Conservation (phyloP, 352 stramenopile genomes). For the Globisporangium emineosum region DNA sequence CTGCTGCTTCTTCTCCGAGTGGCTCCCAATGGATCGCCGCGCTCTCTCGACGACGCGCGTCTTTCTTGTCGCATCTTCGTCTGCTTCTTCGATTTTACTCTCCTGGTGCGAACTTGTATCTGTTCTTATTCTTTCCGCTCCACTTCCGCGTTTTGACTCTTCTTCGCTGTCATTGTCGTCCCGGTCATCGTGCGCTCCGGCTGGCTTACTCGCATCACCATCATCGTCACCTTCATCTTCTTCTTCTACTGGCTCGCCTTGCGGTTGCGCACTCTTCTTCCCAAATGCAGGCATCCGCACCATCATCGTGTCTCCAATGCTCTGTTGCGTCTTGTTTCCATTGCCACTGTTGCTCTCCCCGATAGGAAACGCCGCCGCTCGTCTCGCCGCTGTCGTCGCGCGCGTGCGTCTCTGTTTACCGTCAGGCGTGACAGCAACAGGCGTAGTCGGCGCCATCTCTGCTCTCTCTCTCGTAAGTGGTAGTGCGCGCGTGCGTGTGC, state of each 20-base stretch:
- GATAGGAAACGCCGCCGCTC: neutral
- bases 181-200: neutral
- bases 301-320: neutral
- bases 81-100: neutral
- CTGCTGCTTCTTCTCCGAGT: conserved; percentile 12
- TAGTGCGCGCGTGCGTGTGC: neutral
- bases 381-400: conserved; percentile 13
- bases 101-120: neutral
- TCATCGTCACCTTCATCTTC: neutral
- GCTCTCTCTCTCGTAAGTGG: neutral
- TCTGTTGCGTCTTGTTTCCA: neutral
- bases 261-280: neutral
- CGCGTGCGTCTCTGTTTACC: conserved; percentile 13
- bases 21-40: conserved; percentile 5
- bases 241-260: neutral
- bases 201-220: neutral
- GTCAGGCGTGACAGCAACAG: neutral
- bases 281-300: neutral
- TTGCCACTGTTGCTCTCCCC: neutral
- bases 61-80: neutral
- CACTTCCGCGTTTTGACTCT: neutral
- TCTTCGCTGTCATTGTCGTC: neutral
- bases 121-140: neutral
- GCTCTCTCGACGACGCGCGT: neutral
- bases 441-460: neutral